Evolutionary conservation across 345 rosid species (phyloP).

Genomic region (Lumnitzera littorea): DNA sequence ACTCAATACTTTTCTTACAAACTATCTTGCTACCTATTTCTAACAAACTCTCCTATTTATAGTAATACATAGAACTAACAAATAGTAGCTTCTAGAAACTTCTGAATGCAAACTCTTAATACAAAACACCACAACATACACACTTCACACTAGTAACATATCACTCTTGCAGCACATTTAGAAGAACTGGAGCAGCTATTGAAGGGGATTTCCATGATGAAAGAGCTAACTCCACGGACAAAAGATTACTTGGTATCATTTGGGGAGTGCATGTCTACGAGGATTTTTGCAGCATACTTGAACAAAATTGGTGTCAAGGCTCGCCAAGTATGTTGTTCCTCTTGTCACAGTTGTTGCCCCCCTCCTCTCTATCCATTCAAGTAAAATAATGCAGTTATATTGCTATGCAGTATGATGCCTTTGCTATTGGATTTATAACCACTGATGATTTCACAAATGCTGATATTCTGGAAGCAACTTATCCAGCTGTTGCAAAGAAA

Average conservation of each 20-base stretch:
- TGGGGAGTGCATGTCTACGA: constrained; percentile 97
- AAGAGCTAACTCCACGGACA: constrained; percentile 80
- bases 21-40: too few species aligned
- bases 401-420: constrained; percentile 80
- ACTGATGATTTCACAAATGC: constrained; percentile 99
- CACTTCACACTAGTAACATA: too few species aligned
- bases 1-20: too few species aligned
- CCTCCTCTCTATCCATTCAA: too few species aligned
- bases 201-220: constrained; percentile 96
- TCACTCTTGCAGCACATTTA: constrained; percentile 39
- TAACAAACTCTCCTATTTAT: too few species aligned
- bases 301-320: constrained; percentile 78
- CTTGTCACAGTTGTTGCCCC: too few species aligned
- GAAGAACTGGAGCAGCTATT: constrained; percentile 85
- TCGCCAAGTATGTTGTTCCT: constrained; percentile 45
- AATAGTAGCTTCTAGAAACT: too few species aligned
- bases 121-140: too few species aligned
- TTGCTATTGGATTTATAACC: constrained; percentile 85
- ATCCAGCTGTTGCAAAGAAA: constrained; percentile 92
- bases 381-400: too few species aligned
- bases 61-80: too few species aligned
- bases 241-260: constrained; percentile 89
- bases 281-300: constrained; percentile 91
- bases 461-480: constrained; percentile 92
- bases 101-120: too few species aligned